Conservation (phyloP, 2,329 filamentous ascomycete species). For the Arthrobotrys entomopaga region DNA sequence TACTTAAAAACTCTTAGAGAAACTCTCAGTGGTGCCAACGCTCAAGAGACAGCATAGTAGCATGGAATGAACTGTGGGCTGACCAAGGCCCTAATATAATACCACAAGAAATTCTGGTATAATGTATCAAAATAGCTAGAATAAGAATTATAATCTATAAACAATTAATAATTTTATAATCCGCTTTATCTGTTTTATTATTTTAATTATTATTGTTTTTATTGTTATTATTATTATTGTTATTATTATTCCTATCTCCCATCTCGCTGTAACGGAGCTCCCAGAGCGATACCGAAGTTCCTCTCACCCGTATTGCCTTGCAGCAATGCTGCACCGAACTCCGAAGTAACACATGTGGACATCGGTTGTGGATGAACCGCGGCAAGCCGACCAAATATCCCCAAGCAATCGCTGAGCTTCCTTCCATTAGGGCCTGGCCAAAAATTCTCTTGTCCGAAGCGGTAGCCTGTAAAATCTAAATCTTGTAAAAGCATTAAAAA, state of each 20-base stretch:
- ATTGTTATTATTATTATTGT: too few species aligned
- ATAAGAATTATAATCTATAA: not conserved
- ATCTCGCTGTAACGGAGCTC: too few species aligned
- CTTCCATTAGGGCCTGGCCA: not conserved
- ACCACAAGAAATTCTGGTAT: constrained; percentile 2
- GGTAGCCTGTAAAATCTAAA: too few species aligned
- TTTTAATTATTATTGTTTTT: not conserved
- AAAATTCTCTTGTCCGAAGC: too few species aligned
- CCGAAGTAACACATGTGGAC: constrained; percentile 29
- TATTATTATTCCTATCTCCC: too few species aligned
- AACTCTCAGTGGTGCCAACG: constrained; percentile 31
- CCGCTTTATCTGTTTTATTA: not conserved
- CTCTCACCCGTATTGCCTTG: constrained; percentile 28
- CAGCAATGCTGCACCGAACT: constrained; percentile 17
- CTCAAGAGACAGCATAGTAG: not conserved
- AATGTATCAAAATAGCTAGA: not conserved
- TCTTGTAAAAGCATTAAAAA: too few species aligned
- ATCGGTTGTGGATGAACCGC: constrained; percentile 30
- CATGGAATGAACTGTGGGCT: too few species aligned
- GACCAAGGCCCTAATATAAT: too few species aligned
- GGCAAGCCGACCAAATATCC: constrained; percentile 40
- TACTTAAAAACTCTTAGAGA: constrained; percentile 50
- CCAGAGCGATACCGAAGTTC: constrained; percentile 25
- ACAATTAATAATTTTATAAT: not conserved
- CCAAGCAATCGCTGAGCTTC: not conserved